Percentiles rank a stretch among this genome's conserved stretches.
Conservation (phyloP, 768 basidiomycete species). For the Termitomyces eurrhizus region DNA sequence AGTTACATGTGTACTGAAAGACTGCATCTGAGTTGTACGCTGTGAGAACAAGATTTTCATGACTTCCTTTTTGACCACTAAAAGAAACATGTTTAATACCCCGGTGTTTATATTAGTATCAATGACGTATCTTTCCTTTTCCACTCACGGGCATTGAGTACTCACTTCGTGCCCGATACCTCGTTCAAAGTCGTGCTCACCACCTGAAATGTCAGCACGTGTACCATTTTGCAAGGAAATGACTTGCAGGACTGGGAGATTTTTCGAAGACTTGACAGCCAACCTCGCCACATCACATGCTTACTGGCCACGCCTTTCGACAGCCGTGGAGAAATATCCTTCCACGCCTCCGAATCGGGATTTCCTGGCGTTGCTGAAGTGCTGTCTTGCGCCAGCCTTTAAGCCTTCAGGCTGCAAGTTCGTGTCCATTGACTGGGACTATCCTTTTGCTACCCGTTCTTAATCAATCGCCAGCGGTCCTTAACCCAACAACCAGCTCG, state of each 20-base stretch:
- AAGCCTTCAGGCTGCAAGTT: background rate
- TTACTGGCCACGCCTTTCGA: conserved; percentile 3
- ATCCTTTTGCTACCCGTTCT: background rate
- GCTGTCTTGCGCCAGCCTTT: background rate
- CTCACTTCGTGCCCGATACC: background rate
- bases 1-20: background rate
- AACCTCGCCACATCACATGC: conserved; percentile 10
- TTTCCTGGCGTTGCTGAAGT: background rate
- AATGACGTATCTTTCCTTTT: background rate
- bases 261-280: conserved; percentile 1
- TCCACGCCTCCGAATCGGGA: conserved; percentile 8
- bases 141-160: background rate
- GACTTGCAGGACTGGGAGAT: background rate
- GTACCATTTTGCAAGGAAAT: background rate
- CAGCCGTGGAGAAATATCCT: background rate
- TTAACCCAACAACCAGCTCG: background rate
- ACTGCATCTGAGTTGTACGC: background rate
- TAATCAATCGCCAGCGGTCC: background rate
- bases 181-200: background rate
- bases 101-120: background rate
- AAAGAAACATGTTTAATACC: background rate
- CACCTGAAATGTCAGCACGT: background rate
- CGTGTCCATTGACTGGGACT: background rate
- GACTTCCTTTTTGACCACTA: background rate
- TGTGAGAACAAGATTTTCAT: background rate